Evolutionary conservation across 2,329 filamentous ascomycete genomes (phyloP), one percentile per base, ranked within the genome.

Genomic region (Akanthomyces muscarius): DNA sequence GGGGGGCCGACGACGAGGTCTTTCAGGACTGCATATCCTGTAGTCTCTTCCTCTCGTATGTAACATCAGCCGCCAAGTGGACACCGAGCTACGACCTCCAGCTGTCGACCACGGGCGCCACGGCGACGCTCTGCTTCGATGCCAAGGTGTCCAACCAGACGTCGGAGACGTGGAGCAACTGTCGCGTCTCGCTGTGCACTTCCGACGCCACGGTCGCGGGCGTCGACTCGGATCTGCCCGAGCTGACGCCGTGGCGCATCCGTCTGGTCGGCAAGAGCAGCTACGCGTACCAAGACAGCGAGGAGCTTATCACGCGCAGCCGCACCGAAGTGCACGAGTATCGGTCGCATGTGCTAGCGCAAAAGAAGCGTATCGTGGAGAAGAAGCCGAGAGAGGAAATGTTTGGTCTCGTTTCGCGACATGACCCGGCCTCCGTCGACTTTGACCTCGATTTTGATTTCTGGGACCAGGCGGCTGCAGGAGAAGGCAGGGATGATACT

Each of bases 151-250:
- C 79, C 63, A 89, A 89, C 73, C 76, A 76, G 57, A 88, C 85
- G 0, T 85, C 83, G 0, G 87, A 89, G 74, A 84, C 81, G 0
- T 89, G 87, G 87, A 77, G 76, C 36, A 81, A 84, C 72, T 83
- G 84, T 71, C 83, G 81, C 65, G 74, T 89, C 44, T 81, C 80
- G 0, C 79, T 89, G 5, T 89, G 86, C 3, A 89, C 85, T 0
- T 88, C 85, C 0, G 84, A 88, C 68, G 82, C 86, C 4, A 80
- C 79, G 5, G 86, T 84, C 60, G 78, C 82, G 1, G 81, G 81
- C 1, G 74, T 88, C 2, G 78, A 82, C 28, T 83, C 88, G 63
- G 72, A 73, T 14, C 81, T 86, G 1, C 86, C 86, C 0, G 74
- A 71, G 4, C 77, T 89, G 42, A 70, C 76, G 1, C 78, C 83